Conservation (phyloP, 106 monocot species). For the Allium fistulosum region DNA sequence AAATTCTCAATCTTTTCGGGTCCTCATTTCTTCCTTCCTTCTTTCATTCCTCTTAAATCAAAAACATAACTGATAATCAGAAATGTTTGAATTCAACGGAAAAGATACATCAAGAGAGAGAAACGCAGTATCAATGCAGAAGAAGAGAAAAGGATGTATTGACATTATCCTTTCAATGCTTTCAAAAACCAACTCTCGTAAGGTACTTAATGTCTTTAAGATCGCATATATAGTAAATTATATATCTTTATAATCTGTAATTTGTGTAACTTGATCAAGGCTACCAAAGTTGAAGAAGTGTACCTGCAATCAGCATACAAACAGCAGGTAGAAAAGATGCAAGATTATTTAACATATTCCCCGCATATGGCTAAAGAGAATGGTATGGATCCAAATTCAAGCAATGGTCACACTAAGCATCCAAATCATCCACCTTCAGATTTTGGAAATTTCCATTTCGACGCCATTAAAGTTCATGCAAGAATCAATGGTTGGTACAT, state of each 20-base stretch:
- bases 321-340: slow-evolving; percentile 21
- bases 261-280: slow-evolving; percentile 1
- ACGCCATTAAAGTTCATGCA: slow-evolving; percentile 15
- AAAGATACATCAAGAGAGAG: neutral
- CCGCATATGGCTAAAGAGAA: slow-evolving; percentile 18
- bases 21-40: neutral
- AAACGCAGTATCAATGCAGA: neutral
- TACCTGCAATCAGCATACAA: slow-evolving; percentile 14
- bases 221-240: neutral
- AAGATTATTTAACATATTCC: slow-evolving; percentile 22
- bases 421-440: neutral
- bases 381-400: slow-evolving; percentile 10
- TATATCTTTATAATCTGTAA: neutral
- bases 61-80: neutral
- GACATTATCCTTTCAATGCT: slow-evolving; percentile 9
- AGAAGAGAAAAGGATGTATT: slow-evolving; percentile 2
- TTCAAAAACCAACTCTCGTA: neutral
- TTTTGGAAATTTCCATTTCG: slow-evolving; percentile 1
- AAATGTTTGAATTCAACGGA: neutral
- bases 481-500: slow-evolving; percentile 28
- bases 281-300: slow-evolving; percentile 21
- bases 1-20: neutral
- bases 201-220: neutral
- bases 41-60: neutral
- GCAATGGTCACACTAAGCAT: neutral